Conservation (phyloP, 1,284 basidiomycete species). For the Polyporus tsugae region DNA sequence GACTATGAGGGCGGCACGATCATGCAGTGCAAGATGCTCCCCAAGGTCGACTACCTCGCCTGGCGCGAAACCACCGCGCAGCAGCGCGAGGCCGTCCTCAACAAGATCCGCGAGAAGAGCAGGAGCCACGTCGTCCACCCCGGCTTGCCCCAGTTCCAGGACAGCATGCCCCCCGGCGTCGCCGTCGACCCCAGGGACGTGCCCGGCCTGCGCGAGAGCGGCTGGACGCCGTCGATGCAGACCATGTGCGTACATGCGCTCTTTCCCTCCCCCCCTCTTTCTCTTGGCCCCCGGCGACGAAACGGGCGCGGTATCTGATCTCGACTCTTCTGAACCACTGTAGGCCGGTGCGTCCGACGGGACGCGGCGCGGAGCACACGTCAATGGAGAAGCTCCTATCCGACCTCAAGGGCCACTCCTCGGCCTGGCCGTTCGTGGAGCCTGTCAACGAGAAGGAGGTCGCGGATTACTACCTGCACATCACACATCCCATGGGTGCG, state of each 20-base stretch:
- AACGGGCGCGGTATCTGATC: neutral
- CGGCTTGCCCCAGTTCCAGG: conserved; percentile 84
- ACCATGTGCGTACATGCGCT: conserved; percentile 52
- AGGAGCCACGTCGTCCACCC: conserved; percentile 88
- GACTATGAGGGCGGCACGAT: conserved; percentile 99
- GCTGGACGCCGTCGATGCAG: conserved; percentile 92
- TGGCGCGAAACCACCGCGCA: conserved; percentile 81
- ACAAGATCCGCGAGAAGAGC: conserved; percentile 90
- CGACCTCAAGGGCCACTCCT: conserved; percentile 84
- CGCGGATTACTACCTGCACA: conserved; percentile 90
- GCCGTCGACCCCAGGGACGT: conserved; percentile 77
- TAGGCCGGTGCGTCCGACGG: conserved; percentile 46
- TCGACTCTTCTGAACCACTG: too few relatives aligned
- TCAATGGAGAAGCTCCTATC: conserved; percentile 87
- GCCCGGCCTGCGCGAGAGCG: conserved; percentile 92
- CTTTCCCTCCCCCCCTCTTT: neutral
- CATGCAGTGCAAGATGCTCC: conserved; percentile 98
- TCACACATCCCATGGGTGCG: conserved; percentile 94
- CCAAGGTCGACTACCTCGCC: conserved; percentile 89
- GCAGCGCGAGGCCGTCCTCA: conserved; percentile 90
- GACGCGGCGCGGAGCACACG: conserved; percentile 64
- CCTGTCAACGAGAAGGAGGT: conserved; percentile 91
- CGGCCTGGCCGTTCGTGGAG: conserved; percentile 87
- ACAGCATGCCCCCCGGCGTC: conserved; percentile 55
- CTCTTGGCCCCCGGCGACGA: too few relatives aligned